These are phyloP conservation scores for Neurospora sp. DNA, from an alignment of 495 filamentous ascomycete species.

Conservation along the genomic window DNA sequence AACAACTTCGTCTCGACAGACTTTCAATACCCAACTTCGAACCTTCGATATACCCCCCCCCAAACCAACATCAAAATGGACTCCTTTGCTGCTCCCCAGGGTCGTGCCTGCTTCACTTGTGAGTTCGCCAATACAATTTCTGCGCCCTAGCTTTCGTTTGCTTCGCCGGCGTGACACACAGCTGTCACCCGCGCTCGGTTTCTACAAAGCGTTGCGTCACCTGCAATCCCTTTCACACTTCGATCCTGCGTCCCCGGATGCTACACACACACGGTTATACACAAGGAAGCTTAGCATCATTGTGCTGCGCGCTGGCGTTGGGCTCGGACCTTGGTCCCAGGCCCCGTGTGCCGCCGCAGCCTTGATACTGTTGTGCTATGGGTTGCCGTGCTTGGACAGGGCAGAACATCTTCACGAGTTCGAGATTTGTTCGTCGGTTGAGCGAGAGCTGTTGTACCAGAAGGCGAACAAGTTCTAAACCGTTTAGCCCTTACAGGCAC, in stretches of 20 bases:
- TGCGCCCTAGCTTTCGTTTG: conserved; percentile 16
- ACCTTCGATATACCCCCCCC: neutral
- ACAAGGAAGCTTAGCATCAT: neutral
- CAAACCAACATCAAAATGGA: conserved; percentile 26
- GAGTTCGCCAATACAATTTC: conserved; percentile 21
- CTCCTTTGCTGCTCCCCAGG: conserved; percentile 17
- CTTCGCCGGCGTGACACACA: conserved; percentile 10
- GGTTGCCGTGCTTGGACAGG: neutral
- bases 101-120: conserved; percentile 41
- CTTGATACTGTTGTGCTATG: neutral
- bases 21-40: conserved; percentile 1
- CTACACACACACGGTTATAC: neutral
- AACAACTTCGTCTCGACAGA: conserved; percentile 6
- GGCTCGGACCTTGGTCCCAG: neutral
- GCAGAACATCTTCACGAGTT: neutral
- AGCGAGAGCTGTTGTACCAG: neutral
- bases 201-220: neutral
- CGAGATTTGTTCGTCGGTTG: neutral
- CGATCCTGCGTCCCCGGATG: neutral
- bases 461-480: conserved; percentile 9
- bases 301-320: neutral
- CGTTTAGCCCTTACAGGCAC: neutral
- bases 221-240: neutral
- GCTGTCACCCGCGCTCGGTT: conserved; percentile 2
- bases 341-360: neutral